Base-by-base conservation (phyloP, 2,329 filamentous ascomycete genomes). In the Trichoderma gracile region DNA sequence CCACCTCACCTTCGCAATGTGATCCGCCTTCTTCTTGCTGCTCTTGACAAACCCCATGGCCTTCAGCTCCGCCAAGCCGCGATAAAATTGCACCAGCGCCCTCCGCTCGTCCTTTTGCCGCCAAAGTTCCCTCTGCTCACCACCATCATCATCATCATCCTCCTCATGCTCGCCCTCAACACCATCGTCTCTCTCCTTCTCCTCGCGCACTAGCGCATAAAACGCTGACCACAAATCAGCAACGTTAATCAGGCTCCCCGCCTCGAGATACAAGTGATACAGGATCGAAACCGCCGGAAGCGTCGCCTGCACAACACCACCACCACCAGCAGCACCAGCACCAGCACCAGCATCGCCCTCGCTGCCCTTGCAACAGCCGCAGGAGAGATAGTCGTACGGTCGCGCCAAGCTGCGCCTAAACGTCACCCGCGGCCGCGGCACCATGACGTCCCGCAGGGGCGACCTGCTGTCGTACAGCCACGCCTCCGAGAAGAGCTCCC, bases 1-100 rank as follows among this genome's bases (percentile, higher is more conserved):
- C 70, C 94, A 95, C 74, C 90, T 93, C 87, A 93, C 82, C 80
- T 97, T 98, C 45, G 92, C 89, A 69, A 98, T 80, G 77, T 98
- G 94, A 74, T 98, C 95, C 25, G 88, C 86, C 81, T 96, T 97
- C 81, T 93, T 97, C 78, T 89, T 91, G 73, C 90, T 98, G 67
- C 85, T 84, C 79, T 95, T 97, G 67, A 98, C 84, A 77, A 97
- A 89, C 8, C 95, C 95, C 71, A 99, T 81, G 61, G 89, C 86
- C 75, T 89, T 89, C 74, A 99, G 77, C 76, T 99, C 95, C 0
- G 94, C 92, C 67, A 98, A 76, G 5, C 86, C 91, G 66, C 88
- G 85, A 76, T 97, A 97, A 77, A 98, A 99, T 65, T 91, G 78
- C 47, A 92, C 87, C 77, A 92, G 81, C 8, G 82, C 83, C 53